Evolutionary conservation across 306 rosid species (phyloP), one percentile per base, ranked within the genome.

Genomic region (Fagus crenata): DNA sequence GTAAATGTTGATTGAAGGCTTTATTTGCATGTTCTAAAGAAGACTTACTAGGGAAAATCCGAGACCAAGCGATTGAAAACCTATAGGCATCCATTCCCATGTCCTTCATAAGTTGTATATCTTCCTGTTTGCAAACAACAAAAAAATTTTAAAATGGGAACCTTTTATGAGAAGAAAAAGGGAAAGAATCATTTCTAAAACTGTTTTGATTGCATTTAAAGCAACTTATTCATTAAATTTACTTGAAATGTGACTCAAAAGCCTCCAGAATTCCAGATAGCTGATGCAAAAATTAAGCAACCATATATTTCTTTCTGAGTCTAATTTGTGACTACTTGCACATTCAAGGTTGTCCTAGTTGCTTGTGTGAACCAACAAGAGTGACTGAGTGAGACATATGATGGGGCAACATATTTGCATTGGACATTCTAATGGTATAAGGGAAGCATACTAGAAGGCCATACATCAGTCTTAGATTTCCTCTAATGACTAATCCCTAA

Each of bases 31-130:
- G 55, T 35, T 64, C 22, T 32, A 46, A 73, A 32, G 18, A 37
- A 36, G 56, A 79, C 89, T 84, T 91, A 96, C 99, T 77, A 3
- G 97, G 98, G 51, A 82, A 92, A 78, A 96, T 90, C 36, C 98
- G 89, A 75, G 98, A 59, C 98, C 99, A 96, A 22, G 98, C 87
- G 79, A 95, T 95, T 58, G 99, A 95, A 80, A 95, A 90, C 71
- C 97, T 84, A 75, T 89, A 96, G 70, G 98, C 97, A 78, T 89
- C 97, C 93, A 89, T 69, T 72, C 98, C 98, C 89, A 91, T 54
- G 79, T 96, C 90, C 88, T 92, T 91, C 97, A 96, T 91, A 11
- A 89, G 93, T 55, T 89, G 89, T 42, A 92, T 77, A 53, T 92
- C 99, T 78, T 82, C 93, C 99, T 96, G 86, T 49, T 71, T 75